phyloP scores from a whole-genome alignment of 2,329 filamentous ascomycete genomes.

The Alternaria angustiovoidea region DNA sequence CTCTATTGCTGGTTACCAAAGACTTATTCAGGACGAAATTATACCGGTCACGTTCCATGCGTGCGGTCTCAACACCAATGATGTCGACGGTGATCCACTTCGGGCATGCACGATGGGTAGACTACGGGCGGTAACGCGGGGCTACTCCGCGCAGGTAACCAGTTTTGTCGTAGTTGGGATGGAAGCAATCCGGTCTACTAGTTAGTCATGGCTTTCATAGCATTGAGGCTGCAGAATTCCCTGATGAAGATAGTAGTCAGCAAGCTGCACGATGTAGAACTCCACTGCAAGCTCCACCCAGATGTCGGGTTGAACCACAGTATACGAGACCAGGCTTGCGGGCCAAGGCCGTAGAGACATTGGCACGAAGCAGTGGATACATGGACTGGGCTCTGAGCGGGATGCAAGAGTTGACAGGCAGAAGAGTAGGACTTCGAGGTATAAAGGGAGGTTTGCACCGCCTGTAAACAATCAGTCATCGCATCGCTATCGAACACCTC shows the following conservation, averaged over 20 bases:
- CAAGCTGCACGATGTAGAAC: conserved; percentile 7
- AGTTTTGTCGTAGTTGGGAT: neutral
- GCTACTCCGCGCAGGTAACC: neutral
- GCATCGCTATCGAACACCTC: conserved; percentile 21
- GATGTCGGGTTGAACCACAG: neutral
- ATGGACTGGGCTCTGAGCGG: neutral
- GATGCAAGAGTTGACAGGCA: neutral
- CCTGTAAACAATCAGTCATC: conserved; percentile 19
- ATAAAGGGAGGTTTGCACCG: conserved; percentile 34
- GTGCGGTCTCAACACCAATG: conserved; percentile 3
- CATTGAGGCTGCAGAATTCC: neutral
- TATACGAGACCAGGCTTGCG: conserved; percentile 6
- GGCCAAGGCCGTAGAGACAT: conserved; percentile 5
- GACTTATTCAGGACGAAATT: conserved; percentile 18
- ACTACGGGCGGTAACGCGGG: neutral
- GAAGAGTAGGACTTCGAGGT: conserved; percentile 14
- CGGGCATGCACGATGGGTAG: neutral
- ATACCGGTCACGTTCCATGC: conserved; percentile 1
- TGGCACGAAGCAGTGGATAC: neutral
- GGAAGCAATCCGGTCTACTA: neutral
- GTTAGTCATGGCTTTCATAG: conserved; percentile 28
- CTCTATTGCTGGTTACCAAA: conserved; percentile 31
- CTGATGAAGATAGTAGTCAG: neutral
- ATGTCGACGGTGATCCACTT: neutral
- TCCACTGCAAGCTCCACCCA: conserved; percentile 11